Percentiles rank a stretch among this genome's conserved stretches.
Evolutionary conservation across 2,329 filamentous ascomycete genomes (phyloP).

Genomic region (Paraconiothyrium brasiliense): DNA sequence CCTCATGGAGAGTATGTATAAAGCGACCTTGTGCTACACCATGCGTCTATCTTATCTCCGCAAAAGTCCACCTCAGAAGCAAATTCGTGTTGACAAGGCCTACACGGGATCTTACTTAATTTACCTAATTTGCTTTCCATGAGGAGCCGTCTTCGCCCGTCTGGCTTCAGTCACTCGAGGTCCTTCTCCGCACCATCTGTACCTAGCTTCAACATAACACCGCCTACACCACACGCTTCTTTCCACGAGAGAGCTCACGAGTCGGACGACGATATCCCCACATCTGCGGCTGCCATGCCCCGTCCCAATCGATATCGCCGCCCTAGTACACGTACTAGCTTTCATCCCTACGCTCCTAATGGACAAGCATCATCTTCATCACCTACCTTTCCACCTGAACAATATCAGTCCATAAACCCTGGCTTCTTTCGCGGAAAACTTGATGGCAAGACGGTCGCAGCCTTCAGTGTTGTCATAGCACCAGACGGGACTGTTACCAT

Average conservation of each 20-base stretch:
- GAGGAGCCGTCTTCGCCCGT: slow-evolving; percentile 12
- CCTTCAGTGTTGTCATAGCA: slow-evolving; percentile 11
- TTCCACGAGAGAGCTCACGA: slow-evolving; percentile 6
- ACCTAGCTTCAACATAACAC: slow-evolving; percentile 16
- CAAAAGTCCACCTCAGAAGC: background rate
- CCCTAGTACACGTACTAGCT: slow-evolving; percentile 10
- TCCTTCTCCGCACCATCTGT: slow-evolving; percentile 12
- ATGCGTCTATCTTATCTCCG: slow-evolving; percentile 1
- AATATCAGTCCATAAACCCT: slow-evolving; percentile 15
- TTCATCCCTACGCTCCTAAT: slow-evolving; percentile 2
- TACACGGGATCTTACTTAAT: background rate
- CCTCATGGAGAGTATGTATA: slow-evolving; percentile 16
- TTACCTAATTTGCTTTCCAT: slow-evolving; percentile 8
- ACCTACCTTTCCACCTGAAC: slow-evolving; percentile 15
- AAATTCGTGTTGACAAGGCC: background rate
- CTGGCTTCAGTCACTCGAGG: slow-evolving; percentile 18
- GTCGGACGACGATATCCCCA: slow-evolving; percentile 12
- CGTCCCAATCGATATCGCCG: slow-evolving; percentile 25
- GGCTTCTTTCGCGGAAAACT: slow-evolving; percentile 14
- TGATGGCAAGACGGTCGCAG: slow-evolving; percentile 4
- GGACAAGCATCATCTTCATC: slow-evolving; percentile 6
- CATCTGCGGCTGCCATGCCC: slow-evolving; percentile 22
- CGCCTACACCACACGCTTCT: slow-evolving; percentile 14
- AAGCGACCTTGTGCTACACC: slow-evolving; percentile 16
- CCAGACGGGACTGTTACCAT: slow-evolving; percentile 23